A percentile compares a stretch with the other conserved stretches of the same genome.
Conservation (phyloP, 2,329 filamentous ascomycete species). For the Coniochaeta ligniaria region DNA sequence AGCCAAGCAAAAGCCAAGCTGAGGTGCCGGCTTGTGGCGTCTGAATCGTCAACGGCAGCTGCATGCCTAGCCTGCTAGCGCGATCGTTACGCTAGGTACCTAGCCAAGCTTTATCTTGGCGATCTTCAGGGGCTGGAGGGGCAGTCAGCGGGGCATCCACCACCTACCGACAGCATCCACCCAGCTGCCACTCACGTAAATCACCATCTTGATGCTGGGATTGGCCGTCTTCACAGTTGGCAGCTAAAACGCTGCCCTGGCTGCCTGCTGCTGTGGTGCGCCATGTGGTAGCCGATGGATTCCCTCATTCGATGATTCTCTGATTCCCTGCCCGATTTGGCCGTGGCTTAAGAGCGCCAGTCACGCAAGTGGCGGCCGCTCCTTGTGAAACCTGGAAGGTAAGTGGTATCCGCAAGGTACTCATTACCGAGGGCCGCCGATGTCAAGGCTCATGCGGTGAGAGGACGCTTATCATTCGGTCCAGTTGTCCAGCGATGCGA, state of each 20-base stretch:
- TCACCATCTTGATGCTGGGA: background rate
- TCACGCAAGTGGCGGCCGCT: background rate
- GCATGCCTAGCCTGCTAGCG: background rate
- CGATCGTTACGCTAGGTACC: background rate
- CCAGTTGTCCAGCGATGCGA: background rate
- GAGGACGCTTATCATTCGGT: background rate
- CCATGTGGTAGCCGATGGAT: background rate
- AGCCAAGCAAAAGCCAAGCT: constrained; percentile 1
- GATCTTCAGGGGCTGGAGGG: constrained; percentile 1
- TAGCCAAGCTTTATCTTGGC: constrained; percentile 3
- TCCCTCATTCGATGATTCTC: background rate
- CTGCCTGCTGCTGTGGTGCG: background rate
- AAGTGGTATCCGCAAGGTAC: background rate
- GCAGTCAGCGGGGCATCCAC: background rate
- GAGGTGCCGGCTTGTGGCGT: background rate
- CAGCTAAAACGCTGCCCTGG: background rate
- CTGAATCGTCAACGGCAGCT: background rate
- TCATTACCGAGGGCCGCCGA: background rate
- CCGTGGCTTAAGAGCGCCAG: background rate
- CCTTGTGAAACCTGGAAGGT: background rate
- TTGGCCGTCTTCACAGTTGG: background rate
- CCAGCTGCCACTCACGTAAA: background rate
- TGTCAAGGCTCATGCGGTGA: background rate
- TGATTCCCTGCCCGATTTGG: too few species aligned
- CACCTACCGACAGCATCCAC: background rate